Evolutionary conservation across 345 rosid species (phyloP).

Genomic region (Pistacia vera): DNA sequence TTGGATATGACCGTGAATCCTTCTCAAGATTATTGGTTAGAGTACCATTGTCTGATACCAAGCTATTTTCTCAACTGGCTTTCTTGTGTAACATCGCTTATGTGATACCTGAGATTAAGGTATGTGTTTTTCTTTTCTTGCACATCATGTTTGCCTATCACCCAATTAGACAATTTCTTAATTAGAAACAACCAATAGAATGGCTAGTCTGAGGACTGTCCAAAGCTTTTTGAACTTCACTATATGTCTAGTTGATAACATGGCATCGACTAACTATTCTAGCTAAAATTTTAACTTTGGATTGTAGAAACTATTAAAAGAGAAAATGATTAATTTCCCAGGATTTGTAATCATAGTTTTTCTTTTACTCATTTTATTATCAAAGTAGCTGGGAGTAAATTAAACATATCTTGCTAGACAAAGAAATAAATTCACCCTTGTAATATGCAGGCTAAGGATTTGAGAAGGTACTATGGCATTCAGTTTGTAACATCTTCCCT

Average conservation of each 20-base stretch:
- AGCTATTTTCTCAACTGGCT: slow-evolving; percentile 74
- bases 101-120: slow-evolving; percentile 70
- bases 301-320: not conserved
- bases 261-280: not conserved
- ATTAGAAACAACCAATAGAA: not conserved
- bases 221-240: not conserved
- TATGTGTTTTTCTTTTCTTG: slow-evolving; percentile 18
- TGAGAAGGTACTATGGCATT: slow-evolving; percentile 65
- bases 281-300: not conserved
- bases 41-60: slow-evolving; percentile 67
- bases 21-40: slow-evolving; percentile 52
- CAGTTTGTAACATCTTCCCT: slow-evolving; percentile 77
- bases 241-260: not conserved
- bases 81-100: slow-evolving; percentile 88
- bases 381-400: not conserved
- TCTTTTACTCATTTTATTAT: too few relatives aligned
- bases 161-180: not conserved
- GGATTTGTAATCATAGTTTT: not conserved
- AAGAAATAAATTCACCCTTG: not conserved
- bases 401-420: not conserved
- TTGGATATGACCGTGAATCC: slow-evolving; percentile 42
- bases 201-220: not conserved
- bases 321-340: not conserved
- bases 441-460: slow-evolving; percentile 47
- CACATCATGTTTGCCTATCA: not conserved